phyloP scores from a whole-genome alignment of 225 moss, liverwort and hornwort genomes.

The Climacium dendroides region DNA sequence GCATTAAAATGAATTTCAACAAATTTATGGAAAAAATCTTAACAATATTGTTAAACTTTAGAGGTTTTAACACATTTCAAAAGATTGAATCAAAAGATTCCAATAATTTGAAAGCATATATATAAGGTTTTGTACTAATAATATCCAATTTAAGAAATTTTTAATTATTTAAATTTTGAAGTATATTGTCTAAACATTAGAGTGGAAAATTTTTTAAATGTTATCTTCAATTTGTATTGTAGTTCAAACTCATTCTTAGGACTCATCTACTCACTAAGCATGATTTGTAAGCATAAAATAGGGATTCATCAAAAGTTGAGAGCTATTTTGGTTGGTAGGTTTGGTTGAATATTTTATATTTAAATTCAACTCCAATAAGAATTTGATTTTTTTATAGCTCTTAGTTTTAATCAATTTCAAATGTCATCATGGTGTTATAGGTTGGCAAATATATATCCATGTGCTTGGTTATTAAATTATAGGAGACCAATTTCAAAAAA shows the following conservation, averaged over 20 bases:
- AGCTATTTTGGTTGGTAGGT: no score
- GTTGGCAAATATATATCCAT: slow-evolving; percentile 67
- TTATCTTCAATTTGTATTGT: not conserved
- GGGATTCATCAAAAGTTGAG: no score
- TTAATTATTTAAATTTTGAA: no score
- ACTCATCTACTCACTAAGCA: not conserved
- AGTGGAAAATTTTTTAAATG: fast-evolving
- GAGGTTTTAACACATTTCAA: not conserved
- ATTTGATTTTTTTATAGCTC: not conserved
- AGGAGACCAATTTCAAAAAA: slow-evolving; percentile 38
- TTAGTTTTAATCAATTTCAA: not conserved
- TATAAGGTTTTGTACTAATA: no score
- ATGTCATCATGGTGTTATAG: not conserved
- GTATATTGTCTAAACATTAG: not conserved
- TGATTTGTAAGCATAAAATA: not conserved
- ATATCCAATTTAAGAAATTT: fast-evolving
- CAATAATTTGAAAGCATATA: fast-evolving
- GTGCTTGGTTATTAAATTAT: slow-evolving; percentile 55
- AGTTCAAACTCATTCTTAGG: not conserved
- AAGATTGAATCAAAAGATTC: no score
- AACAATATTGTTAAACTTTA: not conserved
- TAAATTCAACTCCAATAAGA: not conserved
- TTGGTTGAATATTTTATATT: not conserved
- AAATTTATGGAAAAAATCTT: no score
- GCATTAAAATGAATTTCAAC: no score